These are phyloP conservation scores for Phytophthora lateralis DNA, from an alignment of 352 stramenopile genomes.

Conservation along the genomic window DNA sequence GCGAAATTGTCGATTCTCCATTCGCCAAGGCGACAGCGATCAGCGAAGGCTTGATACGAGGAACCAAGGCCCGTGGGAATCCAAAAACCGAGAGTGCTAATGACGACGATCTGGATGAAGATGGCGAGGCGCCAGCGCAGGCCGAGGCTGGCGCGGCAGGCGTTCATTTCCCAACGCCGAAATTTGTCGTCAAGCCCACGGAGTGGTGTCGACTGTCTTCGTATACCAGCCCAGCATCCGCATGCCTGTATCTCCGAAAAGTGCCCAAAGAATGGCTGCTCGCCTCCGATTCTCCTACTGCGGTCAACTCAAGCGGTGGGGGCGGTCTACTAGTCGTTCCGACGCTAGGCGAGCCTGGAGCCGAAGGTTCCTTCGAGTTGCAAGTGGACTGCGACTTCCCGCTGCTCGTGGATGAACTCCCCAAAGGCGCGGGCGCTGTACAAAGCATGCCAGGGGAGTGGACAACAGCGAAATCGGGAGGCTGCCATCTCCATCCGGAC, in stretches of 20 bases:
- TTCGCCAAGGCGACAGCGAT: slow-evolving; percentile 41
- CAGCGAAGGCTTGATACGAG: slow-evolving; percentile 27
- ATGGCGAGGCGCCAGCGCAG: slow-evolving; percentile 16
- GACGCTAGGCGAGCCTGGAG: slow-evolving; percentile 69
- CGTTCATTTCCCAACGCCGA: slow-evolving; percentile 47
- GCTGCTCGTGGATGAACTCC: slow-evolving; percentile 65
- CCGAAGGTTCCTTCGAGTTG: slow-evolving; percentile 82
- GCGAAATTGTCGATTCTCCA: slow-evolving; percentile 60
- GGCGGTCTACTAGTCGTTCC: slow-evolving; percentile 76
- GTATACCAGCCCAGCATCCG: slow-evolving; percentile 55
- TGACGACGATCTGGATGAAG: slow-evolving; percentile 27
- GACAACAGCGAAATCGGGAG: slow-evolving; percentile 60
- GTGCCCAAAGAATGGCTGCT: slow-evolving; percentile 70
- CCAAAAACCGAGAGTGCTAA: slow-evolving; percentile 20
- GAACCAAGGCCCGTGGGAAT: slow-evolving; percentile 21
- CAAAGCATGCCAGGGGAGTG: slow-evolving; percentile 86
- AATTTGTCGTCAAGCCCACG: slow-evolving; percentile 74
- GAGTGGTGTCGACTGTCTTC: slow-evolving; percentile 76
- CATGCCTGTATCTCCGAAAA: slow-evolving; percentile 71
- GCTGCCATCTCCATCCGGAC: slow-evolving; percentile 81
- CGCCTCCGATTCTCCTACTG: slow-evolving; percentile 16
- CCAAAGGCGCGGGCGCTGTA: slow-evolving; percentile 52
- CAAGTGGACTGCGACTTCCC: slow-evolving; percentile 87
- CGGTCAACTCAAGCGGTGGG: slow-evolving; percentile 29
- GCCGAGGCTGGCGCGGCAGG: slow-evolving; percentile 5